Conservation (phyloP, 352 stramenopile species). For the Globisporangium solare region DNA sequence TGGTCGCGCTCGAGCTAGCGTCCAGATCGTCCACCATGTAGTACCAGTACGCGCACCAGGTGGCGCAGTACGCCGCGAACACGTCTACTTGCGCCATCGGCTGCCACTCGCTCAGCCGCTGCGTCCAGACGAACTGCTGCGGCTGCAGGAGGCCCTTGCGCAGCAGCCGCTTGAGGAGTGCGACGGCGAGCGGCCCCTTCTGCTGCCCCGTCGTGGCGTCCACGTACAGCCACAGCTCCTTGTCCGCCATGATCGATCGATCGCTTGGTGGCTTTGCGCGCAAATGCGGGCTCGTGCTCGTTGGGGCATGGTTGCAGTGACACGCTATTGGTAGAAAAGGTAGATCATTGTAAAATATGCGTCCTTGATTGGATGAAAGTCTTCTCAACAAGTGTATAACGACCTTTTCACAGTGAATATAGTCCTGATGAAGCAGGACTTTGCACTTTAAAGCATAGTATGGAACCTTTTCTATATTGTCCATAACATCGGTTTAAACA, state of each 20-base stretch:
- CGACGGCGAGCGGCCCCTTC: conserved; percentile 55
- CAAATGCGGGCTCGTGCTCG: background rate
- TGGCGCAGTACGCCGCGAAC: conserved; percentile 45
- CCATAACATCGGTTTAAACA: no score
- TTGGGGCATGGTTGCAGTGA: background rate
- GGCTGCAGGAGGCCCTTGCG: conserved; percentile 53
- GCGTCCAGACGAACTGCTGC: conserved; percentile 70
- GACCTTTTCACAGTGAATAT: no score
- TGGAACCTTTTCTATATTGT: no score
- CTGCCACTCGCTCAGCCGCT: conserved; percentile 52
- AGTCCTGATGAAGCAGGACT: no score
- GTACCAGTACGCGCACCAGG: conserved; percentile 57
- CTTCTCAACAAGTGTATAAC: no score
- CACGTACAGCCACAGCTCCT: conserved; percentile 73
- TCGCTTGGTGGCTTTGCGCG: background rate
- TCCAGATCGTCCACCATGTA: conserved; percentile 40
- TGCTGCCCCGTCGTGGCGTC: conserved; percentile 53
- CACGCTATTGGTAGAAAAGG: background rate
- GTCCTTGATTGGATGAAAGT: no score
- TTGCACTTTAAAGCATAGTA: no score
- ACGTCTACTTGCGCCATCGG: conserved; percentile 36
- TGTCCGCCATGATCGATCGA: conserved; percentile 1
- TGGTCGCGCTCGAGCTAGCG: conserved; percentile 9
- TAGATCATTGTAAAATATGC: no score
- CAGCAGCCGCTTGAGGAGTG: conserved; percentile 65